Evolutionary conservation across 768 basidiomycete species (phyloP).

Genomic region (Hericium coralloides): DNA sequence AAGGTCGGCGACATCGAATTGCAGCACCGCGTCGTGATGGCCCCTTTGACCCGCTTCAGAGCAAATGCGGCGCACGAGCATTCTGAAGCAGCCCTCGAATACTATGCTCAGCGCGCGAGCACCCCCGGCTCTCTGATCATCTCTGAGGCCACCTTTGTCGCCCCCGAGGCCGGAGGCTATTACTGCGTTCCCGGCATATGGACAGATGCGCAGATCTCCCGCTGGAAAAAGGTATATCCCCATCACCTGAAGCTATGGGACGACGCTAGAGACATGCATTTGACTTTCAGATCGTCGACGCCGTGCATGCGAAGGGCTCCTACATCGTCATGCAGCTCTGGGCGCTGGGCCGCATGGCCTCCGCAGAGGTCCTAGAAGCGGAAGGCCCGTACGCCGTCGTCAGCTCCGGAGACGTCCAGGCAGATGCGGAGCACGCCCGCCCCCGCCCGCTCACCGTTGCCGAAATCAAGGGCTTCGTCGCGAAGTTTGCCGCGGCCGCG

Average conservation of each 20-base stretch:
- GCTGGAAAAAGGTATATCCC: not conserved
- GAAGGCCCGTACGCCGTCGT: conserved; percentile 1
- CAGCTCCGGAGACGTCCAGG: not conserved
- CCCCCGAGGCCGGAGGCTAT: not conserved
- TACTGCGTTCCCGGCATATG: not conserved
- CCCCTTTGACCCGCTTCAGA: not conserved
- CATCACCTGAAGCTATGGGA: not conserved
- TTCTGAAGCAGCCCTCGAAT: not conserved
- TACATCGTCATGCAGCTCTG: conserved; percentile 30
- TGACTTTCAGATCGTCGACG: conserved; percentile 8
- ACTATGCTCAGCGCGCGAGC: not conserved
- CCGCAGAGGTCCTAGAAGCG: not conserved
- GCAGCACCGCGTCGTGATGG: not conserved
- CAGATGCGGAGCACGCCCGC: not conserved
- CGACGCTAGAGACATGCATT: not conserved
- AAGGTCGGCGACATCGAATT: not conserved
- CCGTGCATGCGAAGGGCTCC: conserved; percentile 26
- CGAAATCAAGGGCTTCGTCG: conserved; percentile 19
- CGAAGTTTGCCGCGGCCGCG: conserved; percentile 25
- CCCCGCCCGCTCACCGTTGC: conserved; percentile 15
- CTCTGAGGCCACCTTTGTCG: not conserved
- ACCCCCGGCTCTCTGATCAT: not conserved
- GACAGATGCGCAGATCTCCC: not conserved
- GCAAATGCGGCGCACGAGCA: not conserved
- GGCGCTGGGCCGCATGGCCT: conserved; percentile 27